Evolutionary conservation across 2,329 filamentous ascomycete species (phyloP).

Genomic region (Podosphaera leucotricha): DNA sequence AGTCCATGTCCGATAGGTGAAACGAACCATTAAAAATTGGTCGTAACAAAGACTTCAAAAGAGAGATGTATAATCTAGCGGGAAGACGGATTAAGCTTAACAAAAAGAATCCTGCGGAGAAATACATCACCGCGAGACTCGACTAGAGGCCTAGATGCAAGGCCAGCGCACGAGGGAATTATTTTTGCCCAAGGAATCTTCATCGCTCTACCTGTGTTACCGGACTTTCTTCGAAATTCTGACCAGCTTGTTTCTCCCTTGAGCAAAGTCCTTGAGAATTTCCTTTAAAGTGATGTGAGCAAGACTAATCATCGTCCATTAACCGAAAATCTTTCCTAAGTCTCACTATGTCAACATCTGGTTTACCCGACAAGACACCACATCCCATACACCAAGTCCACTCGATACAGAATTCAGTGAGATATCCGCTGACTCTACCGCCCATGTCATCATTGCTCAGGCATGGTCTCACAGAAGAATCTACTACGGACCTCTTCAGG

Average conservation of each 20-base stretch:
- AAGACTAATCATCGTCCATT: neutral
- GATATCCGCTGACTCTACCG: constrained; percentile 4
- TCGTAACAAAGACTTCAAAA: neutral
- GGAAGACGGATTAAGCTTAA: neutral
- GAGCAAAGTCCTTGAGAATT: neutral
- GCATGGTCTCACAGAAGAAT: constrained; percentile 2
- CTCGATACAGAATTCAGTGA: neutral
- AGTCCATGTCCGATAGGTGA: neutral
- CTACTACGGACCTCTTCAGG: constrained; percentile 3
- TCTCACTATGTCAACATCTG: neutral
- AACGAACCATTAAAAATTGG: neutral
- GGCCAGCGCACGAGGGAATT: neutral
- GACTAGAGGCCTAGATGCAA: neutral
- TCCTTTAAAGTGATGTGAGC: neutral
- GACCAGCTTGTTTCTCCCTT: neutral
- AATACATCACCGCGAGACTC: neutral
- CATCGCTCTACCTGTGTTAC: neutral
- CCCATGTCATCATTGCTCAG: constrained; percentile 9
- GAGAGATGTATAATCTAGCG: neutral
- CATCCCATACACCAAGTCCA: neutral
- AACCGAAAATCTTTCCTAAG: neutral
- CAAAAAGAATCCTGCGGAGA: neutral
- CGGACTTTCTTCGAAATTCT: neutral
- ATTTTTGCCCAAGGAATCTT: neutral
- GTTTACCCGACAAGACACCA: neutral